These are phyloP conservation scores for Crassisporium funariophilum DNA, from an alignment of 768 basidiomycete genomes.

Conservation along the genomic window DNA sequence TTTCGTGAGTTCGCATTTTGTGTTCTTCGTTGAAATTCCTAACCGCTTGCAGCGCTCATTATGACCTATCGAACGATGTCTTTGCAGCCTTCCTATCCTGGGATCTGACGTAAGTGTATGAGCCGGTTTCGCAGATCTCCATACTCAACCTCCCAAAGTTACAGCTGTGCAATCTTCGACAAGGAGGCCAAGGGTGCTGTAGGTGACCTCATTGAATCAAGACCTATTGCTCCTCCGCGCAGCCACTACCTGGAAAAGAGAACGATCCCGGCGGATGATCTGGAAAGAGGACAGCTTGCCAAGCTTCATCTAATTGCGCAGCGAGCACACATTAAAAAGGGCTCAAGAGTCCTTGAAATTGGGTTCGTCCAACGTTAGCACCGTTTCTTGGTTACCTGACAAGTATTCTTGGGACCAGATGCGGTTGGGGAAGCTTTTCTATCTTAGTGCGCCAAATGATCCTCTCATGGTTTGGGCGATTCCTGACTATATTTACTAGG, in stretches of 20 bases:
- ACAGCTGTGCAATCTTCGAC: slow-evolving; percentile 13
- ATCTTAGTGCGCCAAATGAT: slow-evolving; percentile 7
- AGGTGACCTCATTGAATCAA: slow-evolving; percentile 6
- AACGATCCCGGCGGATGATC: slow-evolving; percentile 9
- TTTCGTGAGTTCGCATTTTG: slow-evolving; percentile 6
- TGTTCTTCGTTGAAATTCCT: neutral
- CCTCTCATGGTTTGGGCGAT: neutral
- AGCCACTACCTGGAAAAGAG: neutral
- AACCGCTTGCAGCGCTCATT: slow-evolving; percentile 6
- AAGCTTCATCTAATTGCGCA: slow-evolving; percentile 11
- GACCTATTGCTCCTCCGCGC: slow-evolving; percentile 12
- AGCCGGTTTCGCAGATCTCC: too few species aligned
- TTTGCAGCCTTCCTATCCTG: slow-evolving; percentile 14
- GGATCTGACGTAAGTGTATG: slow-evolving; percentile 12
- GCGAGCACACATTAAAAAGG: slow-evolving; percentile 8
- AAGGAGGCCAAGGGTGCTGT: slow-evolving; percentile 9
- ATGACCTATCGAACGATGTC: slow-evolving; percentile 14
- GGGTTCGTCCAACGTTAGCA: neutral
- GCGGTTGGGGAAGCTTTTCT: slow-evolving; percentile 16
- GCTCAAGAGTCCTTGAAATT: slow-evolving; percentile 12
- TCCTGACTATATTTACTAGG: neutral
- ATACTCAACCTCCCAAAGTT: neutral
- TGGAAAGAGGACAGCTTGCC: slow-evolving; percentile 14
- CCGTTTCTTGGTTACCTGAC: neutral
- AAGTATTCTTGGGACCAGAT: slow-evolving; percentile 4